Evolutionary conservation across 495 filamentous ascomycete species (phyloP), one percentile per base, ranked within the genome.

Genomic region (Neurospora tetrasperma): DNA sequence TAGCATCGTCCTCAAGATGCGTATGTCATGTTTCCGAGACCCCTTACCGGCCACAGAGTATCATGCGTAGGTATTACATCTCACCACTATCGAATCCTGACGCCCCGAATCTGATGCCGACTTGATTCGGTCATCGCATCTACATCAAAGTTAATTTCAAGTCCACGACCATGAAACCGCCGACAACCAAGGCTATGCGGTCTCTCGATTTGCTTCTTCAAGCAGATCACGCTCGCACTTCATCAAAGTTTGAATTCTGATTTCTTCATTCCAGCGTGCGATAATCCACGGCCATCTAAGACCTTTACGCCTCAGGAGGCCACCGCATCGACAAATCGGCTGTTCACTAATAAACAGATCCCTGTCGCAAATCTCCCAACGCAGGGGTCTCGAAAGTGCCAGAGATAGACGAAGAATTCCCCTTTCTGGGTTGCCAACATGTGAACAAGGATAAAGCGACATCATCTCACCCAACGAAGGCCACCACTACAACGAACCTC

Each of bases 331-430:
- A 18, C 71, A 71, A 62, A 62, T 62, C 23, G 69, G 48, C 42
- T 38, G 39, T 69, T 39, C 27, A 42, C 62, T 43, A 42, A 35
- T 38, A 38, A 69, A n/a, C 12, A 9, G 27, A 72, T 74, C 73
- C 73, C 43, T 74, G 73, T 69, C 70, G 73, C 70, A 69, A 72
- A 74, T 74, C 73, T 68, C 69, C 69, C 72, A 69, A 14, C 48
- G 44, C 48, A 69, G 46, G 44, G 44, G 23, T 40, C 8, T n/a
- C 71, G 8, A 31, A 54, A 35, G 54, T 62, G 27, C 54, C 54
- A 35, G 27, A 35, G 54, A 66, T 27, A 35, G 54, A 66, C 4
- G 27, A 66, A 35, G 54, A 12, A 7, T 66, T 62, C 54, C 54
- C 54, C 54, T 66, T 66, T 35, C 54, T 42, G 12, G 41, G 41